Conservation (phyloP, 2,329 filamentous ascomycete species). For the Calonectria pseudoturangicola region DNA sequence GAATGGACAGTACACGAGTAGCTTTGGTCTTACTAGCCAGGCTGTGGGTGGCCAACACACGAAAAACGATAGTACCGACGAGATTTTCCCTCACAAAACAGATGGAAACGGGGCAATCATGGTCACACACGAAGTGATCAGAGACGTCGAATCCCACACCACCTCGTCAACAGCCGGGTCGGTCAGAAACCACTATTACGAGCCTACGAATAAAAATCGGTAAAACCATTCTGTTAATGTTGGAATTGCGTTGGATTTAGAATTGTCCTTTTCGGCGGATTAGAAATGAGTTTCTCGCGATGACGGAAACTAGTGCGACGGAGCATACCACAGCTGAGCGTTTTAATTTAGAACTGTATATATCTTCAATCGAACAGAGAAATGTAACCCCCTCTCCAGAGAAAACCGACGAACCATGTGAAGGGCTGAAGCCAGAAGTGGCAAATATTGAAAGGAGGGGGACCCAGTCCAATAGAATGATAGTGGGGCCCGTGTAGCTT, state of each 20-base stretch:
- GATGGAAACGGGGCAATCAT: constrained; percentile 49
- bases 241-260: not conserved
- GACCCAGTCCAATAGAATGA: no score
- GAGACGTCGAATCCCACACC: constrained; percentile 43
- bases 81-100: constrained; percentile 48
- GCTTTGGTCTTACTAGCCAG: constrained; percentile 46
- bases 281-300: not conserved
- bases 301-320: no score
- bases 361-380: not conserved
- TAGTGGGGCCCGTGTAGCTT: not conserved
- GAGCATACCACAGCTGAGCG: no score
- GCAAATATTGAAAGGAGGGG: not conserved
- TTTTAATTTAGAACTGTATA: not conserved
- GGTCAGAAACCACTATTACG: constrained; percentile 36
- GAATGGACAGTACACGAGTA: constrained; percentile 11
- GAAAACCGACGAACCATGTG: no score
- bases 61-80: constrained; percentile 49
- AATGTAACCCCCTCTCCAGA: not conserved
- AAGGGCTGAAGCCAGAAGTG: not conserved
- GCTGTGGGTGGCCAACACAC: constrained; percentile 44
- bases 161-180: constrained; percentile 37
- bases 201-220: constrained; percentile 6
- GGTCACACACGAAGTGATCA: constrained; percentile 43
- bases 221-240: not conserved
- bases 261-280: not conserved